Base-by-base conservation (phyloP, 2,329 filamentous ascomycete genomes). In the Aspergillus sp. region DNA sequence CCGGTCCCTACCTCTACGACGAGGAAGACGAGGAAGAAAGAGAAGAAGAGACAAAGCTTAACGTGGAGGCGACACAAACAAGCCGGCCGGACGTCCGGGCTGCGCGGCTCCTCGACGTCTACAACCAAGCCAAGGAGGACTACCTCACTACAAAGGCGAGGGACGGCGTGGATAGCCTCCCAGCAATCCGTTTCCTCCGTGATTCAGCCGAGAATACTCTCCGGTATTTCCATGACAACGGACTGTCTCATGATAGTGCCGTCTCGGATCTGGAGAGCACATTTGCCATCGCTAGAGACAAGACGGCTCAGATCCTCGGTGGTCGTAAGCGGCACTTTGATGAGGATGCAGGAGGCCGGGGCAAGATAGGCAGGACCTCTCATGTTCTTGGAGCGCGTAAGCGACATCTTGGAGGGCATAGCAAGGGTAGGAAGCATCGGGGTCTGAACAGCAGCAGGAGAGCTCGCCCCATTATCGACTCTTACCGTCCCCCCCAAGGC, bases 201-300 rank as follows among this genome's bases (percentile, higher is more conserved):
- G 76, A 79, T 61, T 78, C 74, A 1, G 74, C 76, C 5, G 76
- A 78, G 56, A 78, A 78, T 53, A 65, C 70, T 1, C 64, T 77
- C 15, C 63, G 66, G 13, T 75, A 74, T 47, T 62, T 78, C 8
- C 57, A 63, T 24, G 53, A 65, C 9, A 63, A 66, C 20, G 63
- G 61, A 9, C 51, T 62, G 17, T 51, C 58, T 3, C 60, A 70
- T 11, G 66, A 75, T 50, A 53, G 55, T 13, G 59, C 74, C 54
- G 53, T 74, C 12, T 57, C 68, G 0, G 73, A 76, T 42, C 61
- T 78, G 12, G 60, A 72, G 24, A 55, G 64, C 4, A 68, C 69
- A 4, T 74, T 74, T 32, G 59, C 63, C 13, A 64, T 69, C 34
- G 74, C 74, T 12, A 68, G 71, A 36, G 65, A 68, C 30, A 74